A percentile compares a stretch with the other conserved stretches of the same genome.
Evolutionary conservation across 2,329 filamentous ascomycete genomes (phyloP).

Genomic region (Parastagonospora nodorum): DNA sequence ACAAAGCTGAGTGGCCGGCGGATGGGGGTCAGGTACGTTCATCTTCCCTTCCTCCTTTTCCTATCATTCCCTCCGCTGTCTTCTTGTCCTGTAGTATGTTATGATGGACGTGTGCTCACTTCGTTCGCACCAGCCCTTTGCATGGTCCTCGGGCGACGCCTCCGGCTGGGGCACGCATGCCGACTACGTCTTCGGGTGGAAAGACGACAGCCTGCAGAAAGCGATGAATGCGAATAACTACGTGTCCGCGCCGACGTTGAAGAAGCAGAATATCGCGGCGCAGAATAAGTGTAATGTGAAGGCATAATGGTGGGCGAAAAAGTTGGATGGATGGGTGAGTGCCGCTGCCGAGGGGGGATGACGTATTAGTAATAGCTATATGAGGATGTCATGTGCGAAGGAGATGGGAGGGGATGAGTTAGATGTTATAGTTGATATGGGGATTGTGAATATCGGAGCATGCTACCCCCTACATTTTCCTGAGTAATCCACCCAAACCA

Average conservation of each 20-base stretch:
- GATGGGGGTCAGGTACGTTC: constrained; percentile 30
- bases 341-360: constrained; percentile 13
- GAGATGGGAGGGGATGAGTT: neutral
- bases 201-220: constrained; percentile 35
- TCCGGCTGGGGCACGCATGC: constrained; percentile 36
- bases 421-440: neutral
- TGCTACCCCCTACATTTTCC: neutral
- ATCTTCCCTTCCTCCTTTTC: neutral
- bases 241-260: constrained; percentile 34
- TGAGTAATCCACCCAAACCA: constrained; percentile 13
- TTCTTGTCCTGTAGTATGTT: too few species aligned
- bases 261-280: constrained; percentile 39
- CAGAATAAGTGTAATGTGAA: constrained; percentile 41
- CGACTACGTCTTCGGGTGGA: constrained; percentile 43
- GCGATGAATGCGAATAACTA: constrained; percentile 38
- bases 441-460: too few species aligned
- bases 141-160: constrained; percentile 36
- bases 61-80: too few species aligned
- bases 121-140: constrained; percentile 30
- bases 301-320: constrained; percentile 39
- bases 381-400: too few species aligned
- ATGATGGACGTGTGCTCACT: too few species aligned
- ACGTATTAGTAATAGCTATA: neutral
- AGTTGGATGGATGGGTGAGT: constrained; percentile 37
- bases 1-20: constrained; percentile 38